Conservation (phyloP, 208 protist genomes). For the Trypanosomatidae sp. region DNA sequence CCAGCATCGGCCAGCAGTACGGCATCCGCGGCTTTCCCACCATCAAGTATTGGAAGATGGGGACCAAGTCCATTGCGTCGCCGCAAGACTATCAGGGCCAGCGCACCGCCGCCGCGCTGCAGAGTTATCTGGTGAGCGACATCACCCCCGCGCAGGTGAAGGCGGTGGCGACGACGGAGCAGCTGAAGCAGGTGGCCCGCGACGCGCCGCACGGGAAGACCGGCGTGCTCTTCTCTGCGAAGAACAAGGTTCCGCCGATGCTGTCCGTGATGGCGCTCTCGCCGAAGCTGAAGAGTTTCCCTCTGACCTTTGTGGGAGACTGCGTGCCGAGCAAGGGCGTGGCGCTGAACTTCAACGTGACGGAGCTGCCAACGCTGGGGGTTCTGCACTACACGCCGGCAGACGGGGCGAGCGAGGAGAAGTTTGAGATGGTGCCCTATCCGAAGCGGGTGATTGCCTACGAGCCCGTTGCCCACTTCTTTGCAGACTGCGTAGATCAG, state of each 20-base stretch:
- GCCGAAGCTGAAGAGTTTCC: conserved; percentile 56
- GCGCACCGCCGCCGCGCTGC: conserved; percentile 66
- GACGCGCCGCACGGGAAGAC: conserved; percentile 33
- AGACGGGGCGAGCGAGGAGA: neutral
- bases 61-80: conserved; percentile 45
- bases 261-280: conserved; percentile 78
- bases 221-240: conserved; percentile 79
- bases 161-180: conserved; percentile 23
- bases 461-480: conserved; percentile 69
- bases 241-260: conserved; percentile 76
- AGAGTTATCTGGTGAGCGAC: conserved; percentile 47
- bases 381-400: conserved; percentile 35
- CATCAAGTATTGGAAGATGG: conserved; percentile 89
- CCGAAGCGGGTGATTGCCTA: conserved; percentile 52
- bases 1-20: conserved; percentile 62
- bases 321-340: conserved; percentile 19
- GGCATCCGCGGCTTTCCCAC: conserved; percentile 91
- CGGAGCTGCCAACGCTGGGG: conserved; percentile 50
- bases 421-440: conserved; percentile 46
- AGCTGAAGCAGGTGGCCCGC: conserved; percentile 29
- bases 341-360: conserved; percentile 41
- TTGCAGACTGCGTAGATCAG: conserved; percentile 32
- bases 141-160: conserved; percentile 43
- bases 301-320: conserved; percentile 66
- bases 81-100: conserved; percentile 72